A percentile compares a stretch with the other conserved stretches of the same genome.
These are phyloP conservation scores for Boletus vinaceobasis DNA, from an alignment of 768 basidiomycete species.

Conservation along the genomic window DNA sequence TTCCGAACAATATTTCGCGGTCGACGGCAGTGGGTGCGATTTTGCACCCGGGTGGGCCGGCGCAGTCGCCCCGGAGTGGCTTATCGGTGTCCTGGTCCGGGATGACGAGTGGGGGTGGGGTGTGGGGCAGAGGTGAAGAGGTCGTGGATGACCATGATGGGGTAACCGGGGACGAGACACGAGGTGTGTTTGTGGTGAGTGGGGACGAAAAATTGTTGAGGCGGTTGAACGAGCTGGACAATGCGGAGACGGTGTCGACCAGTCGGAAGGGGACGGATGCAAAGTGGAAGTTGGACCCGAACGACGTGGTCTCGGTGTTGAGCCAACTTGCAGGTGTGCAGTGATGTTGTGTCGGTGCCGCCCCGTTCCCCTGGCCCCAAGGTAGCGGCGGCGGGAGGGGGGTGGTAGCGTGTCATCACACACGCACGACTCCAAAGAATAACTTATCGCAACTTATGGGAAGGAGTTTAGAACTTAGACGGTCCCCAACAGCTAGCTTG, in stretches of 20 bases:
- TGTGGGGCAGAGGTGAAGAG: background rate
- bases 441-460: background rate
- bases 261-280: slow-evolving; percentile 77
- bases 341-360: background rate
- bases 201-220: slow-evolving; percentile 77
- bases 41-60: slow-evolving; percentile 58
- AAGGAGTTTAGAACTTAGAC: background rate
- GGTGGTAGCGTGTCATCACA: no score
- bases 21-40: slow-evolving; percentile 83
- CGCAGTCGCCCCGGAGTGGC: slow-evolving; percentile 31
- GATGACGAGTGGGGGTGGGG: slow-evolving; percentile 18
- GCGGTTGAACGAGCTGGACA: slow-evolving; percentile 70
- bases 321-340: slow-evolving; percentile 9
- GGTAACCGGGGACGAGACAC: slow-evolving; percentile 39
- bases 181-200: slow-evolving; percentile 64
- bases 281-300: slow-evolving; percentile 54
- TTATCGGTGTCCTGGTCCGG: slow-evolving; percentile 36
- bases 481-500: background rate
- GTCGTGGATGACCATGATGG: slow-evolving; percentile 19
- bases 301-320: slow-evolving; percentile 36
- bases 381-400: no score
- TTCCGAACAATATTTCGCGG: slow-evolving; percentile 80
- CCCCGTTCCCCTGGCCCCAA: no score
- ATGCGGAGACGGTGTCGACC: slow-evolving; percentile 68
- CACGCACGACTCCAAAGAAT: background rate